These are phyloP conservation scores for Ceratobasidium sp. DNA, from an alignment of 1,284 basidiomycete genomes.

Conservation along the genomic window DNA sequence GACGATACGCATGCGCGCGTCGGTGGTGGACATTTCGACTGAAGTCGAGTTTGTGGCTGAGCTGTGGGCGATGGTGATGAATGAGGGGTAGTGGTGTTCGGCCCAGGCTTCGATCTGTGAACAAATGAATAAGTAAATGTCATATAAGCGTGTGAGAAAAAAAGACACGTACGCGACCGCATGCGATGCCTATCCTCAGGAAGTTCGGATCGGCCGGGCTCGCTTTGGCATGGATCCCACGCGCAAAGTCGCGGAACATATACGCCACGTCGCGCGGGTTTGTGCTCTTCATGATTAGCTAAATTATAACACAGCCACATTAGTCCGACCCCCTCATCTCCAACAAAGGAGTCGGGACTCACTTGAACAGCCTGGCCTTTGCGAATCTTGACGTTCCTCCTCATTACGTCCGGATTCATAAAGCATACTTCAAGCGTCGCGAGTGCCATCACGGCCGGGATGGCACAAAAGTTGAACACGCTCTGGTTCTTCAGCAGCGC, in stretches of 20 bases:
- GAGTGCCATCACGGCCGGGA: conserved; percentile 96
- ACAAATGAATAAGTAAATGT: background rate
- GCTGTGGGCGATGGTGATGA: conserved; percentile 69
- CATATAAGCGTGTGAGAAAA: conserved; percentile 9
- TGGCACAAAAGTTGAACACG: conserved; percentile 97
- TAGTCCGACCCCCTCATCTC: too few relatives aligned
- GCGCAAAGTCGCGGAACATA: conserved; percentile 88
- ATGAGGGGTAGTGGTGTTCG: conserved; percentile 90
- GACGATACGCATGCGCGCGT: conserved; percentile 71
- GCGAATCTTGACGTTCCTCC: conserved; percentile 94
- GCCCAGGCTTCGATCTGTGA: conserved; percentile 95
- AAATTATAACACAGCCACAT: conserved; percentile 14
- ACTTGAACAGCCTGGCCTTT: conserved; percentile 91
- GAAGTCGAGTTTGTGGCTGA: conserved; percentile 56
- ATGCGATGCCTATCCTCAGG: conserved; percentile 82
- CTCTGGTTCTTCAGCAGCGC: conserved; percentile 89
- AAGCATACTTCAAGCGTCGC: conserved; percentile 94
- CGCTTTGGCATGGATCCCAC: conserved; percentile 86
- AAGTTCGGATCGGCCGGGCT: conserved; percentile 89
- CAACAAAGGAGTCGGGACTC: too few relatives aligned
- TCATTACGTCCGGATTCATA: conserved; percentile 93
- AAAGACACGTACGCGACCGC: conserved; percentile 71
- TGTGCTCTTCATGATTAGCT: conserved; percentile 92
- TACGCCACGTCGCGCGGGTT: conserved; percentile 94
- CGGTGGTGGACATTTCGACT: conserved; percentile 63